phyloP scores from a whole-genome alignment of 2,329 filamentous ascomycete species.

The Graphilbum sp. region DNA sequence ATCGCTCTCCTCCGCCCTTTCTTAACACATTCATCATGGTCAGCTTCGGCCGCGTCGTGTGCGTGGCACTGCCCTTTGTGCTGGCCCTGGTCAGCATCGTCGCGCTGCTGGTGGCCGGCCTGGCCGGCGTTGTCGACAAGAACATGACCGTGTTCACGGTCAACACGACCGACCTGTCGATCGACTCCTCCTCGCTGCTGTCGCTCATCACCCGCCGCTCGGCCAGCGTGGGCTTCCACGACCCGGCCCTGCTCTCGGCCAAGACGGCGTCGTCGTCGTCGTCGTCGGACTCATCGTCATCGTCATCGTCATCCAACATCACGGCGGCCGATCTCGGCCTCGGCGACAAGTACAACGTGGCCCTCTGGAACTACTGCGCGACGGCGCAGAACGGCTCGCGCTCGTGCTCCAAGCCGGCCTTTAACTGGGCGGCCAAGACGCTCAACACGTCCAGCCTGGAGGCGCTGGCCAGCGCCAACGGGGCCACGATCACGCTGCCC shows the following conservation, averaged over 20 bases:
- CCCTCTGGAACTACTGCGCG: slow-evolving; percentile 76
- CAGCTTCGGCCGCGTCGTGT: slow-evolving; percentile 57
- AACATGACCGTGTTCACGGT: slow-evolving; percentile 41
- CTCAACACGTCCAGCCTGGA: slow-evolving; percentile 43
- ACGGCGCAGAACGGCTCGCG: slow-evolving; percentile 37
- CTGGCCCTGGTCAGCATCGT: slow-evolving; percentile 65
- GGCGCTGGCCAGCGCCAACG: slow-evolving; percentile 33
- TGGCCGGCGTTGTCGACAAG: slow-evolving; percentile 40
- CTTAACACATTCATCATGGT: too few relatives aligned
- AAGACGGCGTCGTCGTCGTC: neutral
- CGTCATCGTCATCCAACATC: slow-evolving; percentile 24
- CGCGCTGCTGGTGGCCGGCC: slow-evolving; percentile 42
- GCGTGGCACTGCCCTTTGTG: slow-evolving; percentile 73
- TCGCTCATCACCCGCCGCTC: slow-evolving; percentile 1
- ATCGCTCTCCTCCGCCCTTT: neutral
- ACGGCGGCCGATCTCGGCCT: slow-evolving; percentile 44
- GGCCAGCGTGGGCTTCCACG: slow-evolving; percentile 2
- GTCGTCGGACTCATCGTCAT: too few relatives aligned
- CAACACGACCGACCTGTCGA: slow-evolving; percentile 44
- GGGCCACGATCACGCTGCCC: slow-evolving; percentile 46
- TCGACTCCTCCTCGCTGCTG: slow-evolving; percentile 12
- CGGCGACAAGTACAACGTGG: slow-evolving; percentile 63
- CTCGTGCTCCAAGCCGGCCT: slow-evolving; percentile 54
- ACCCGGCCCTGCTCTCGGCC: slow-evolving; percentile 3
- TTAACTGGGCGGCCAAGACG: slow-evolving; percentile 61